phyloP scores from a whole-genome alignment of 176 grass and related monocot genomes.

The Ananas comosus region DNA sequence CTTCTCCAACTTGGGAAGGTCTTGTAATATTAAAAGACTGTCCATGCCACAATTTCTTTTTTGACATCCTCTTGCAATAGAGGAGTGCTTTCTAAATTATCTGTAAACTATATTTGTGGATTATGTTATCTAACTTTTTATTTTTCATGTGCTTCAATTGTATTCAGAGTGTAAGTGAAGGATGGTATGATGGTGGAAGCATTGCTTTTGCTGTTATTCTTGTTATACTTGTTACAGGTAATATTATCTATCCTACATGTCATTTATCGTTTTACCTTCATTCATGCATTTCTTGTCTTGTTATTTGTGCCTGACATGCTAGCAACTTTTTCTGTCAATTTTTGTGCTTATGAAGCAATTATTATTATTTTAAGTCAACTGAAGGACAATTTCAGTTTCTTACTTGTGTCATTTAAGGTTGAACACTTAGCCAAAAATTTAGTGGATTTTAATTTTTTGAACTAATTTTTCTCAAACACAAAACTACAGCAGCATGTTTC shows the following conservation, averaged over 20 bases:
- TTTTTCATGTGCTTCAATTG: conserved; percentile 12
- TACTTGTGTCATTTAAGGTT: no score
- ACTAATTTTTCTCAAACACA: no score
- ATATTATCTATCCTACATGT: conserved; percentile 11
- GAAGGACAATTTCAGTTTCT: no score
- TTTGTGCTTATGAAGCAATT: no score
- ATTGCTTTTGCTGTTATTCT: conserved; percentile 94
- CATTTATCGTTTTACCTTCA: conserved; percentile 3
- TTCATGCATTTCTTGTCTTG: neutral
- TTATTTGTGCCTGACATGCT: neutral
- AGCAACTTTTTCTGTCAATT: no score
- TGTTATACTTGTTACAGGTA: conserved; percentile 95
- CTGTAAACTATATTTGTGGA: neutral
- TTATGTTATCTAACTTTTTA: neutral
- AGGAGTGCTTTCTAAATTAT: conserved; percentile 6
- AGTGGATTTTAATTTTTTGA: no score
- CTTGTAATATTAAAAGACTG: neutral
- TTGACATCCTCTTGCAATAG: neutral
- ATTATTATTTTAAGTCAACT: no score
- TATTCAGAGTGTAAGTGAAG: conserved; percentile 66
- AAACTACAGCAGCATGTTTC: no score
- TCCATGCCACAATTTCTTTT: neutral
- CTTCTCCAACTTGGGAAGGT: neutral
- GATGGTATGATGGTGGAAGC: conserved; percentile 99
- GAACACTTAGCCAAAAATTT: no score